Conservation (phyloP, 805 yeast species). For the Pichia paraexigua region DNA sequence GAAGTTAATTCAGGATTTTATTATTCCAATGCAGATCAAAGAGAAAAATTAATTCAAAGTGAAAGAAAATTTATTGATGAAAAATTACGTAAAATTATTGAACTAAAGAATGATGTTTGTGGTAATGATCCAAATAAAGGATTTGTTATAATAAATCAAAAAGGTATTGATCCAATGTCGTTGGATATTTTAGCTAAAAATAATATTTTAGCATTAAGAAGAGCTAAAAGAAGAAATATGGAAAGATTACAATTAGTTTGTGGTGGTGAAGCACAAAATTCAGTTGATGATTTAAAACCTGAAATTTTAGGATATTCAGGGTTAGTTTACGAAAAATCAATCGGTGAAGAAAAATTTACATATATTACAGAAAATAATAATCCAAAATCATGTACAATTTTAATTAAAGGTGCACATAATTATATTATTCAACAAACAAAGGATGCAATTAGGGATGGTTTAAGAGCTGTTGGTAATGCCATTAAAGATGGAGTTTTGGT, state of each 20-base stretch:
- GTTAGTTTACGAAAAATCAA: conserved; percentile 79
- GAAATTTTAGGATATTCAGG: conserved; percentile 83
- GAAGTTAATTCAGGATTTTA: conserved; percentile 95
- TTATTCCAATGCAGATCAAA: conserved; percentile 91
- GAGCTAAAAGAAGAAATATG: conserved; percentile 99
- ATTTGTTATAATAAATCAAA: conserved; percentile 93
- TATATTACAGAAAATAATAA: conserved; percentile 84
- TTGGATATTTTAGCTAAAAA: conserved; percentile 89
- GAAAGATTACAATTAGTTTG: conserved; percentile 93
- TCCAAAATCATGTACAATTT: conserved; percentile 85
- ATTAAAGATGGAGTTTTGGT: conserved; percentile 76
- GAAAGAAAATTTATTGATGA: conserved; percentile 94
- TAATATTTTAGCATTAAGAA: conserved; percentile 86
- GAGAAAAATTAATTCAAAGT: conserved; percentile 87
- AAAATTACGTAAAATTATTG: conserved; percentile 83
- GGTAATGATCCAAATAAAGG: conserved; percentile 63
- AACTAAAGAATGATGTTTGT: conserved; percentile 87
- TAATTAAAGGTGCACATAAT: conserved; percentile 88
- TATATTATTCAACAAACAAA: conserved; percentile 87
- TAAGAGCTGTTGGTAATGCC: conserved; percentile 89
- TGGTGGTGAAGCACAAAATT: conserved; percentile 97
- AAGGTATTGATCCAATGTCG: conserved; percentile 98
- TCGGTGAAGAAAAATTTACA: conserved; percentile 97
- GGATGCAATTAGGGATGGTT: conserved; percentile 96
- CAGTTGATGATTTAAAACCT: conserved; percentile 86